Base-by-base conservation (phyloP, 208 protist species). In the Jaenimonas drosophilae region DNA sequence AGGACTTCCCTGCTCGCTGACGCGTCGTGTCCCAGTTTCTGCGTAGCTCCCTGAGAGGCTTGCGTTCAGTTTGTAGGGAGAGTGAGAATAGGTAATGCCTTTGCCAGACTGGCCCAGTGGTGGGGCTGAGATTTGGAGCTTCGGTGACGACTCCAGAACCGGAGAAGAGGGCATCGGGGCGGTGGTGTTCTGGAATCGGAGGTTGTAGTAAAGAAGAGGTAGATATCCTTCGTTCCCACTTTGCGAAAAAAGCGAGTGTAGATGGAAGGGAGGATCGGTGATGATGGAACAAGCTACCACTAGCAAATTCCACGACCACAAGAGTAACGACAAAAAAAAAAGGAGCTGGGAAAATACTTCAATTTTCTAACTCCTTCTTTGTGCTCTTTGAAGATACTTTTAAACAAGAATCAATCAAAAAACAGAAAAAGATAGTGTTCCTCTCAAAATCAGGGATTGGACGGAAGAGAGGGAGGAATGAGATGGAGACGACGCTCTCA, bases 291-390 rank as follows among this genome's bases (percentile, higher is more conserved):
- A 34, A 34, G 31, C 31, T 24, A 16, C 38, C 7, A 19, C 9
- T 43, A 7, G 11, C 38, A 43, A 43, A 37, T 28, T 14, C 30
- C 7, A 34, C 14, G 5, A 27, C 28, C 19, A 14, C 27, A 31
- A 36, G n/a, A 28, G 3, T 41, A 25, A 29, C 17, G 26, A 29
- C 20, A 47, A 34, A 58, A 49, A 59, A 49, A 59, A 50, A 43
- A 19, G 38, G 45, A 45, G 37, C 17, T 3, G 6, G 2, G 37
- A 41, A 37, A 16, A 26, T 17, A 39, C 14, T 32, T 32, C 6
- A 48, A 34, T 31, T 9, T 34, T 20, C 11, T 20, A 11, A 11
- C 38, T 43, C 17, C 38, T 11, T 20, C 9, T 34, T 14, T n/a
- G 11, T 34, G 31, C 31, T 14, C n/a, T n/a, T n/a, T n/a, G n/a